A percentile compares a stretch with the other conserved stretches of the same genome.
Conservation (phyloP, 768 basidiomycete species). For the Coprinopsis marcescibilis region DNA sequence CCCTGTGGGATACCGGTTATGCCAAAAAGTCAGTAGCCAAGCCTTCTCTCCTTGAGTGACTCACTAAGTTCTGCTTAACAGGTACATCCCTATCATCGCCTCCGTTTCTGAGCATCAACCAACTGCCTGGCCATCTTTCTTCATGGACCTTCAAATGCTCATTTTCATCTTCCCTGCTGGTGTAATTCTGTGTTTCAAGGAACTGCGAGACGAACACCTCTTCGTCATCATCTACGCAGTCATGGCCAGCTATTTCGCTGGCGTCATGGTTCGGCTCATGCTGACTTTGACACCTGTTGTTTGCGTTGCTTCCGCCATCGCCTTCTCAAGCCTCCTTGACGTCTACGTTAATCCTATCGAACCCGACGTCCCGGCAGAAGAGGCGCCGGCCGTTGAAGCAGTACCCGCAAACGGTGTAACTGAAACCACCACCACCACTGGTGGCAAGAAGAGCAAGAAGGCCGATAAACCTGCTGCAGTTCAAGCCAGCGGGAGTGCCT, state of each 20-base stretch:
- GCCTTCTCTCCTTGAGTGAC: constrained; percentile 6
- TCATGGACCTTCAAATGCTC: constrained; percentile 98
- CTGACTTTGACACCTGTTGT: constrained; percentile 95
- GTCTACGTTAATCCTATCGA: constrained; percentile 83
- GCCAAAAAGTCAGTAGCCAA: constrained; percentile 76
- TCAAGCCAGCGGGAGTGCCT: constrained; percentile 22
- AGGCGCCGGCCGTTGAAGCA: constrained; percentile 23
- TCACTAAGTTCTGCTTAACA: constrained; percentile 23
- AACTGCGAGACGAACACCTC: constrained; percentile 92
- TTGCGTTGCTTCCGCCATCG: constrained; percentile 89
- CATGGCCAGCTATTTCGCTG: constrained; percentile 96
- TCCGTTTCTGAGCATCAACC: constrained; percentile 99
- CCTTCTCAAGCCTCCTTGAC: constrained; percentile 81
- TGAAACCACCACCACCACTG: constrained; percentile 26
- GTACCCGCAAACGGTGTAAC: constrained; percentile 20
- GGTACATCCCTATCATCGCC: constrained; percentile 96
- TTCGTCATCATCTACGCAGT: constrained; percentile 98
- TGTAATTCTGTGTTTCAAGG: constrained; percentile 88
- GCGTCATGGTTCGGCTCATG: constrained; percentile 99
- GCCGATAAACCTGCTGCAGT: no score
- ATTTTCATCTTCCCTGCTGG: constrained; percentile 98
- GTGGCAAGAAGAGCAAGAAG: constrained; percentile 58
- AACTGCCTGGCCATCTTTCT: constrained; percentile 99
- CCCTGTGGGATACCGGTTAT: constrained; percentile 98
- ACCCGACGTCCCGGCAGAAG: constrained; percentile 41